These are phyloP conservation scores for Trebouxia sp. DNA, from an alignment of 139 green algal species.

Conservation along the genomic window DNA sequence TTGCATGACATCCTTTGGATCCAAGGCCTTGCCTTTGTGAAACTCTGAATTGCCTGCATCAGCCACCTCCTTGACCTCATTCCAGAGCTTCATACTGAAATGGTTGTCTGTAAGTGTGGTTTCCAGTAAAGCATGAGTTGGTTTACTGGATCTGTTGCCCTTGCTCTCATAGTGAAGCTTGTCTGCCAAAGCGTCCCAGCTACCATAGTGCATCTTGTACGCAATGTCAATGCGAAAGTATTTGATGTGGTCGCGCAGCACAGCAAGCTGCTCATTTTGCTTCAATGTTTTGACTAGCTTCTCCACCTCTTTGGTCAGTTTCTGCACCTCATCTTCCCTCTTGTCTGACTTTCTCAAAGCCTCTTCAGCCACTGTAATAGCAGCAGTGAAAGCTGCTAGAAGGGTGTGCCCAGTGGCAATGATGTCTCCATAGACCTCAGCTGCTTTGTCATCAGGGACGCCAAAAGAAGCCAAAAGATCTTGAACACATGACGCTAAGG, in stretches of 20 bases:
- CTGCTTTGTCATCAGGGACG: slow-evolving; percentile 9
- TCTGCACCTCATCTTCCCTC: slow-evolving; percentile 8
- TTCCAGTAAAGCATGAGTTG: not conserved
- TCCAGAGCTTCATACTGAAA: no score
- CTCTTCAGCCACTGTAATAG: slow-evolving; percentile 14
- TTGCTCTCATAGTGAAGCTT: slow-evolving; percentile 13
- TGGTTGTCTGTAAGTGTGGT: not conserved
- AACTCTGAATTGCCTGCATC: slow-evolving; percentile 9
- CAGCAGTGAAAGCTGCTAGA: slow-evolving; percentile 18
- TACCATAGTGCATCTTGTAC: not conserved
- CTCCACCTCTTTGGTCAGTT: not conserved
- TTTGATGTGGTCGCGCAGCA: not conserved
- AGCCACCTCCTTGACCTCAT: no score
- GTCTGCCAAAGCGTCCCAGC: not conserved
- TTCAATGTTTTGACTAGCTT: not conserved
- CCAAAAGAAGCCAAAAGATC: slow-evolving; percentile 9
- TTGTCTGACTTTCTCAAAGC: slow-evolving; percentile 20
- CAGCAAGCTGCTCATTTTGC: not conserved
- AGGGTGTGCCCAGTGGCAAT: slow-evolving; percentile 7
- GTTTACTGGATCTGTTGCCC: no score
- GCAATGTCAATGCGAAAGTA: slow-evolving; percentile 22
- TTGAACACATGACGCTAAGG: slow-evolving; percentile 4
- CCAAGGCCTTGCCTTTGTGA: slow-evolving; percentile 3
- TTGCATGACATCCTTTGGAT: slow-evolving; percentile 7
- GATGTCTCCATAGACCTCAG: slow-evolving; percentile 10